phyloP scores from a whole-genome alignment of 1,284 basidiomycete species.

The Sphaerobolus stellatus region DNA sequence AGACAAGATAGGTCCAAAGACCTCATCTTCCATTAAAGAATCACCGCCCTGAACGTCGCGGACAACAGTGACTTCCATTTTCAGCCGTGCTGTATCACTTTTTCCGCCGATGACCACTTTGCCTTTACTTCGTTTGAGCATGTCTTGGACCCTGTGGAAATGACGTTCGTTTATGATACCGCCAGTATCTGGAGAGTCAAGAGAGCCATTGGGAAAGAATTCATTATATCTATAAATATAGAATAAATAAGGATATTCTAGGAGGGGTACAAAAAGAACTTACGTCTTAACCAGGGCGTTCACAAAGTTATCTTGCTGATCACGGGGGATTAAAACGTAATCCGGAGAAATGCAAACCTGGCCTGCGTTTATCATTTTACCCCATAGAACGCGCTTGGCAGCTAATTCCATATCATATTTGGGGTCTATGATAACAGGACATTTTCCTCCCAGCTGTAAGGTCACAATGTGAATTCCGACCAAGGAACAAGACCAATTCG shows the following conservation, averaged over 20 bases:
- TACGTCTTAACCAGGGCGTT: conserved; percentile 62
- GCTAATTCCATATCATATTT: conserved; percentile 58
- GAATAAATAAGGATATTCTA: not conserved
- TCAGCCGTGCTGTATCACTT: conserved; percentile 55
- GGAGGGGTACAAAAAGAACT: conserved; percentile 21
- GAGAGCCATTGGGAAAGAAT: conserved; percentile 54
- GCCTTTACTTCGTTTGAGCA: conserved; percentile 72
- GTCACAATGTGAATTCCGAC: not conserved
- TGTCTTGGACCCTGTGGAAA: conserved; percentile 59
- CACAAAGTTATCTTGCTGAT: conserved; percentile 63
- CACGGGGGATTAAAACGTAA: conserved; percentile 72
- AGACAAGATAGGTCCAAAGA: conserved; percentile 78
- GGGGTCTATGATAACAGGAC: conserved; percentile 78
- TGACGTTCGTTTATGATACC: conserved; percentile 54
- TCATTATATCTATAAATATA: conserved; percentile 46
- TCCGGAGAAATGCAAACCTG: conserved; percentile 78
- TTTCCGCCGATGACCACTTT: conserved; percentile 71
- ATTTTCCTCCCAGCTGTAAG: conserved; percentile 67
- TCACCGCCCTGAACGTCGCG: conserved; percentile 63
- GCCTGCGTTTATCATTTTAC: conserved; percentile 74
- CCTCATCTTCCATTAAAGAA: conserved; percentile 74
- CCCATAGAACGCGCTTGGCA: conserved; percentile 73
- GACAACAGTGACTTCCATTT: conserved; percentile 69
- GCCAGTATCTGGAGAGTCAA: conserved; percentile 42
- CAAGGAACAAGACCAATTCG: not conserved